Evolutionary conservation across 2,329 filamentous ascomycete genomes (phyloP).

Genomic region (Taxawa tesnikishii): DNA sequence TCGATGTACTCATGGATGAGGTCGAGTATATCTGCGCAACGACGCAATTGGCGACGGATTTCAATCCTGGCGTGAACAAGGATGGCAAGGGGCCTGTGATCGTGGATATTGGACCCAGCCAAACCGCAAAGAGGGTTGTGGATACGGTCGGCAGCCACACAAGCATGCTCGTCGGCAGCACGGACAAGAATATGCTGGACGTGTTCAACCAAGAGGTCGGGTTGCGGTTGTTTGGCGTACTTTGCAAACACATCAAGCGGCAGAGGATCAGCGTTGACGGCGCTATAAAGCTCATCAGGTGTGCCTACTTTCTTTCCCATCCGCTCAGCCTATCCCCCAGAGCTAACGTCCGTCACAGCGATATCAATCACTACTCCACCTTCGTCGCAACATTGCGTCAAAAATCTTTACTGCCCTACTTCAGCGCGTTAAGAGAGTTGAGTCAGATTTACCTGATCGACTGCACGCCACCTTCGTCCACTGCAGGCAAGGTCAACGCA

Average conservation of each 20-base stretch:
- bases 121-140: constrained; percentile 68
- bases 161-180: constrained; percentile 83
- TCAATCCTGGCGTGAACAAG: constrained; percentile 52
- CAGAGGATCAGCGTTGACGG: constrained; percentile 85
- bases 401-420: constrained; percentile 75
- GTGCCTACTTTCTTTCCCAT: constrained; percentile 14
- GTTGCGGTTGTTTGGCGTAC: constrained; percentile 74
- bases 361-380: constrained; percentile 87
- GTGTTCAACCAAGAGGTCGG: constrained; percentile 98
- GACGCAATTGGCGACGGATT: constrained; percentile 75
- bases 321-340: not conserved
- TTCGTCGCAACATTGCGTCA: constrained; percentile 77
- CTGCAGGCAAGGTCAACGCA: constrained; percentile 33
- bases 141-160: constrained; percentile 82
- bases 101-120: constrained; percentile 58
- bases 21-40: constrained; percentile 92
- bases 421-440: constrained; percentile 79
- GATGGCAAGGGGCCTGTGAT: constrained; percentile 15
- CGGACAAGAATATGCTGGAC: constrained; percentile 94
- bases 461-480: constrained; percentile 17
- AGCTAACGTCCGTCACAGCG: constrained; percentile 37
- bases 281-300: constrained; percentile 77
- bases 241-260: constrained; percentile 96
- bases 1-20: constrained; percentile 96
- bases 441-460: constrained; percentile 90